Evolutionary conservation across 2,329 filamentous ascomycete species (phyloP), one percentile per base, ranked within the genome.

Genomic region (Gliomastix tumulicola): DNA sequence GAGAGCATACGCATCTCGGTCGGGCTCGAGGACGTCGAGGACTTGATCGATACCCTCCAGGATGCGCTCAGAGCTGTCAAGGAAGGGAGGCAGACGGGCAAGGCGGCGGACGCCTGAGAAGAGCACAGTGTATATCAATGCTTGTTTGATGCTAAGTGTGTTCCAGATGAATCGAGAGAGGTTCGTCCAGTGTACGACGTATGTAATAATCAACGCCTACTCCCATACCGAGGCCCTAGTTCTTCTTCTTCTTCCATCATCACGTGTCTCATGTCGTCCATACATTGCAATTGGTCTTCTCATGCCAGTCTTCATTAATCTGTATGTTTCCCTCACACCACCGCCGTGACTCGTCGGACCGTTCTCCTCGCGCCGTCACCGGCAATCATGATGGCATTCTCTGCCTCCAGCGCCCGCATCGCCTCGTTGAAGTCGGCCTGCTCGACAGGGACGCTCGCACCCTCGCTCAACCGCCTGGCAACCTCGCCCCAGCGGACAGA

Each of bases 291-390:
- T 31, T 31, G 30, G 30, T 25, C 9, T 25, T 31, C 30, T 31
- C 8, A 11, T 12, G n/a, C n/a, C n/a, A n/a, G n/a, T n/a, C n/a
- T n/a, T n/a, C n/a, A n/a, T n/a, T n/a, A n/a, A n/a, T n/a, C n/a
- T n/a, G n/a, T n/a, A n/a, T n/a, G n/a, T n/a, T n/a, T 28, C 25
- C 25, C 25, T 28, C 25, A 58, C 7, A 63, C 62, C 32, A 69
- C 55, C 21, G 63, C 66, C 31, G 71, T 85, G 31, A 94, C 76
- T 49, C 88, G 78, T 52, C 90, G 78, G 35, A 98, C 81, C 45
- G 66, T 86, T 64, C 82, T 86, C 61, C 90, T 79, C 15, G 83
- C 74, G 5, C 92, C 92, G 49, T 97, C 90, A 1, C 92, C 92
- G 22, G 74, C 71, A 15, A 97, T 69, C 61, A 84, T 84, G 39